phyloP scores from a whole-genome alignment of 495 filamentous ascomycete genomes.

The Penicillium egyptiacum region DNA sequence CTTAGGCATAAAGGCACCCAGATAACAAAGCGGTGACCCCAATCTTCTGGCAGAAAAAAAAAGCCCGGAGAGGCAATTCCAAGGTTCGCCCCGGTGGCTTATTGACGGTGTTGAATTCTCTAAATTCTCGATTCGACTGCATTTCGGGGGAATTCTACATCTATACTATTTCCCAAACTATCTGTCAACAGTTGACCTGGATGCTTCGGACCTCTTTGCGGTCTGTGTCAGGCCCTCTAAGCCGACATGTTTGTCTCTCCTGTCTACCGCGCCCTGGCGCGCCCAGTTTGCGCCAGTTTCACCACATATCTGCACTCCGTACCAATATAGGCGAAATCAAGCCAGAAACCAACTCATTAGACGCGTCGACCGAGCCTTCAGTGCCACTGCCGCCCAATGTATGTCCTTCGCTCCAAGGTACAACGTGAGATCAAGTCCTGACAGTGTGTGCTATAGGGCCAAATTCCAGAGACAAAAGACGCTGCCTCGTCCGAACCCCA shows the following conservation, averaged over 20 bases:
- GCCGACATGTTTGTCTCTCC: constrained; percentile 40
- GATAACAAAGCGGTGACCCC: constrained; percentile 18
- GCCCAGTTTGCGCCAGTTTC: constrained; percentile 32
- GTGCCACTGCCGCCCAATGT: not conserved
- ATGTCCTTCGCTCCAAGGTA: not conserved
- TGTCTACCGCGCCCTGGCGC: constrained; percentile 33
- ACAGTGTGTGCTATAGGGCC: not conserved
- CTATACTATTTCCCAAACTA: constrained; percentile 7
- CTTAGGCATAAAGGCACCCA: not conserved
- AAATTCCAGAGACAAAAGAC: not conserved
- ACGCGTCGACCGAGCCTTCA: constrained; percentile 3
- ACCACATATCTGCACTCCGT: constrained; percentile 18
- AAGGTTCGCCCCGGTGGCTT: not conserved
- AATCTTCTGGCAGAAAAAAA: constrained; percentile 28
- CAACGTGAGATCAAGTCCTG: not conserved
- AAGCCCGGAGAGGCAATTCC: constrained; percentile 11
- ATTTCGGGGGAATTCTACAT: not conserved
- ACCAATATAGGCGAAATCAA: not conserved
- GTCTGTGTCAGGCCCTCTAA: constrained; percentile 43
- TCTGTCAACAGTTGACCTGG: constrained; percentile 17
- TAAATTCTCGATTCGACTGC: not conserved
- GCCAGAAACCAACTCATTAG: not conserved
- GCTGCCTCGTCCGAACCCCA: not conserved
- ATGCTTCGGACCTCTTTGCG: constrained; percentile 46
- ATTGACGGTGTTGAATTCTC: not conserved